Percentiles rank a stretch among this genome's conserved stretches.
Evolutionary conservation across 2,329 filamentous ascomycete species (phyloP).

Genomic region (Ambrosiella xylebori): DNA sequence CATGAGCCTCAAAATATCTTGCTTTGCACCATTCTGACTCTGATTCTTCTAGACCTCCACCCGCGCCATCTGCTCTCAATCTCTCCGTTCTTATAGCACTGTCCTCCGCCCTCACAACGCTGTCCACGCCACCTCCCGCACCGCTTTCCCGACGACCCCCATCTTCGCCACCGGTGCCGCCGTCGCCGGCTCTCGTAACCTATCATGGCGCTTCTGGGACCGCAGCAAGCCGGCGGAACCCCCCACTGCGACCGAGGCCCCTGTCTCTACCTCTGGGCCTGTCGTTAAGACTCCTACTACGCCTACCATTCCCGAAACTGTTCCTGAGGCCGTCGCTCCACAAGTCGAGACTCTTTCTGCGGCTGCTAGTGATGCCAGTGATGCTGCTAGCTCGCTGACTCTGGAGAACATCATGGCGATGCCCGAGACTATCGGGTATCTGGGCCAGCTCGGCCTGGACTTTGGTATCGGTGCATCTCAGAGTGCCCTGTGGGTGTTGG

Average conservation of each 20-base stretch:
- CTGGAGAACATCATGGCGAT: conserved; percentile 31
- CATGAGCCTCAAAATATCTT: background rate
- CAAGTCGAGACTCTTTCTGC: conserved; percentile 6
- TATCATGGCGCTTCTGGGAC: conserved; percentile 13
- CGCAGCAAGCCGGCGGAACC: conserved; percentile 3
- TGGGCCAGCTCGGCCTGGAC: conserved; percentile 68
- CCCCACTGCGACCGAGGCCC: conserved; percentile 13
- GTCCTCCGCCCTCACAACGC: conserved; percentile 8
- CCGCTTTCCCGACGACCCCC: conserved; percentile 1
- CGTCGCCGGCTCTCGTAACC: conserved; percentile 11
- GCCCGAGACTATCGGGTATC: conserved; percentile 63
- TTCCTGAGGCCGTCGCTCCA: conserved; percentile 7
- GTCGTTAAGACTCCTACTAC: conserved; percentile 10
- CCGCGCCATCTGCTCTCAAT: conserved; percentile 1
- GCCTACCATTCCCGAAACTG: conserved; percentile 11
- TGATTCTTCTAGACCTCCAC: conserved; percentile 1
- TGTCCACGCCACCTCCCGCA: background rate
- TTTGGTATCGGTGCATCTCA: conserved; percentile 70
- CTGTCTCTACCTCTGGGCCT: conserved; percentile 14
- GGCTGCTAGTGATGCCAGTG: conserved; percentile 12
- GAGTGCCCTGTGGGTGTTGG: conserved; percentile 56
- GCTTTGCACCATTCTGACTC: background rate
- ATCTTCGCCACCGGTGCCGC: conserved; percentile 7
- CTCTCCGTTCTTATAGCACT: conserved; percentile 8
- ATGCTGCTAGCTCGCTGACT: conserved; percentile 16